Conservation (phyloP, 805 yeast species). For the Candida tammaniensis region DNA sequence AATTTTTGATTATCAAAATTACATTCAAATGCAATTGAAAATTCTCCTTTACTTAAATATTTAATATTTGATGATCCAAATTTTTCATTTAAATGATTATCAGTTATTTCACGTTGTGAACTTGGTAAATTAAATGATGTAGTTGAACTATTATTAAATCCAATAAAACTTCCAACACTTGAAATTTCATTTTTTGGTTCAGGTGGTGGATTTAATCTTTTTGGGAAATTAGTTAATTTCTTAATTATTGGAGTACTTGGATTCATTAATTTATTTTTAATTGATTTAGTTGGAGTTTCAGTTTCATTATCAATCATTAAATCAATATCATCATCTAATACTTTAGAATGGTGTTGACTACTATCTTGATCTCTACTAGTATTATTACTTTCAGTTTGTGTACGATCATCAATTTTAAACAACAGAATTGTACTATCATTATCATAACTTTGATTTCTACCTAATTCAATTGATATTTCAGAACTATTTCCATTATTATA, state of each 20-base stretch:
- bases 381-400: constrained; percentile 6
- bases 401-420: constrained; percentile 18
- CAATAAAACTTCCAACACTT: neutral
- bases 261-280: constrained; percentile 14
- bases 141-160: neutral
- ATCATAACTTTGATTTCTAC: constrained; percentile 26
- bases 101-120: constrained; percentile 26
- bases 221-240: constrained; percentile 1
- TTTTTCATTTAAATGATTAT: constrained; percentile 44
- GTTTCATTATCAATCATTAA: constrained; percentile 22
- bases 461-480: constrained; percentile 40
- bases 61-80: constrained; percentile 60
- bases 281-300: constrained; percentile 40
- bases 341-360: constrained; percentile 5
- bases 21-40: constrained; percentile 84
- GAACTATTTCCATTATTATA: constrained; percentile 15
- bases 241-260: constrained; percentile 19
- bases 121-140: no score
- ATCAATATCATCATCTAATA: constrained; percentile 12
- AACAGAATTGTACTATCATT: constrained; percentile 34
- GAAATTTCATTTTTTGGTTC: no score
- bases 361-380: constrained; percentile 4
- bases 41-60: constrained; percentile 81
- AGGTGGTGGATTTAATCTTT: neutral
- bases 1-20: constrained; percentile 62